Conservation (phyloP, 495 filamentous ascomycete genomes). For the Neurospora intermedia region DNA sequence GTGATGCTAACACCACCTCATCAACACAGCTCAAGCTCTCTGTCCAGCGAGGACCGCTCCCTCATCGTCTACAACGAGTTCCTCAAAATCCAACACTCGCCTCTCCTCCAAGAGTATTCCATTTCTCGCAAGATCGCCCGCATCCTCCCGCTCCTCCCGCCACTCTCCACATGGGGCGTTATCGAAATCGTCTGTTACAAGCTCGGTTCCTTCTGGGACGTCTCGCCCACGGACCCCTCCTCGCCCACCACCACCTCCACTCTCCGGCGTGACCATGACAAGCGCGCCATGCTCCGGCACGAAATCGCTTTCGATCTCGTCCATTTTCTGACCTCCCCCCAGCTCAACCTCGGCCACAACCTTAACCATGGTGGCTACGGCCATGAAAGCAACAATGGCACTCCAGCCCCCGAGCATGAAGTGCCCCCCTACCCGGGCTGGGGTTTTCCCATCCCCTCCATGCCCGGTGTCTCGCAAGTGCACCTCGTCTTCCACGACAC, state of each 20-base stretch:
- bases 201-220: conserved; percentile 5
- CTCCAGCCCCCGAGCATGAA: not conserved
- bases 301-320: conserved; percentile 4
- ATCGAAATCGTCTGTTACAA: conserved; percentile 7
- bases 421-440: not conserved
- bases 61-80: conserved; percentile 6
- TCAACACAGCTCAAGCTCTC: not conserved
- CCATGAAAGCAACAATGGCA: not conserved
- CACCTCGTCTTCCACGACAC: not conserved
- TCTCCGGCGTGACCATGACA: not conserved
- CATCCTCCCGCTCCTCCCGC: conserved; percentile 4
- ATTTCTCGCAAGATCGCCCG: not conserved
- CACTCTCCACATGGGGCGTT: conserved; percentile 4
- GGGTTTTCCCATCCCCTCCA: not conserved
- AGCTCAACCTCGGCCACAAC: not conserved
- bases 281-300: conserved; percentile 9
- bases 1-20: not conserved
- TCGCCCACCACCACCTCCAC: not conserved
- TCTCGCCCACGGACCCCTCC: not conserved
- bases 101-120: conserved; percentile 1
- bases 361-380: not conserved
- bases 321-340: not conserved
- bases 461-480: not conserved
- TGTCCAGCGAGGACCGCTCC: not conserved
- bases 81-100: conserved; percentile 5